phyloP scores from a whole-genome alignment of 2,329 filamentous ascomycete species.

The Sclerotinia glacialis region DNA sequence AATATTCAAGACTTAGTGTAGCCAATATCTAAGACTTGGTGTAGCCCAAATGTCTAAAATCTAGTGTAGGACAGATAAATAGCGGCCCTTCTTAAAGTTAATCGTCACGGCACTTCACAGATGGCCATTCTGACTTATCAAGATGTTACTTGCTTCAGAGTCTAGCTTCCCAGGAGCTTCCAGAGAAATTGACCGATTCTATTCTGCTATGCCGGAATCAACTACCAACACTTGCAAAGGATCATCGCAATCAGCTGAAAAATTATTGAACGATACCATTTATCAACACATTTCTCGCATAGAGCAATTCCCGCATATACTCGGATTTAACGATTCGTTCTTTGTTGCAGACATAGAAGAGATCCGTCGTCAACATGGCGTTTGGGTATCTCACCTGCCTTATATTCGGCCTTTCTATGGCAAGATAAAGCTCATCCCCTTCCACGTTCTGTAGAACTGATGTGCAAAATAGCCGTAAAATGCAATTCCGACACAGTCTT shows the following conservation, averaged over 20 bases:
- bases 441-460: not conserved
- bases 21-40: not conserved
- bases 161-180: not conserved
- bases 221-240: not conserved
- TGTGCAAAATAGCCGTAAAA: not conserved
- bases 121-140: not conserved
- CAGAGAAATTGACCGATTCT: not conserved
- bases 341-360: not conserved
- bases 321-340: not conserved
- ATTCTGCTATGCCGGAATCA: not conserved
- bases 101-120: not conserved
- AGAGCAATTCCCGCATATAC: not conserved
- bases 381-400: constrained; percentile 2
- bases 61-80: too few species aligned
- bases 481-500: not conserved
- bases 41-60: not conserved
- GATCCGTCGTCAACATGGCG: not conserved
- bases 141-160: not conserved
- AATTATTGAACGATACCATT: not conserved
- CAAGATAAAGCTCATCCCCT: not conserved
- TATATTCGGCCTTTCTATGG: not conserved
- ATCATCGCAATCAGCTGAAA: not conserved
- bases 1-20: not conserved
- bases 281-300: not conserved
- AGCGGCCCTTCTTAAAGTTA: not conserved